These are phyloP conservation scores for Brettanomyces nanus DNA, from an alignment of 805 yeast species.

Conservation along the genomic window DNA sequence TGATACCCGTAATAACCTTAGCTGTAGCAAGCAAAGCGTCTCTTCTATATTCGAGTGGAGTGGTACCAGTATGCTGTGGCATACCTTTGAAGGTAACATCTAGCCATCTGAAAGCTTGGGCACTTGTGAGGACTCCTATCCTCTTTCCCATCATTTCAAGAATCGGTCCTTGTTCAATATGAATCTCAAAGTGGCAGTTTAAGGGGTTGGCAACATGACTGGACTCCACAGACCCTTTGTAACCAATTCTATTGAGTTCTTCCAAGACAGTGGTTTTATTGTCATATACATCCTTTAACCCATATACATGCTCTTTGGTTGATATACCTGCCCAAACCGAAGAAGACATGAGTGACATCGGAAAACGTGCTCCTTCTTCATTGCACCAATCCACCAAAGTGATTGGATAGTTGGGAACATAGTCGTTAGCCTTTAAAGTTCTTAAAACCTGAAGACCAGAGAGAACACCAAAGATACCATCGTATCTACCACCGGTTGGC, in stretches of 20 bases:
- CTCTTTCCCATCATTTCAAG: constrained; percentile 45
- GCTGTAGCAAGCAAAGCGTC: constrained; percentile 55
- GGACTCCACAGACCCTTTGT: constrained; percentile 42
- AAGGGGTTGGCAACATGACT: constrained; percentile 42
- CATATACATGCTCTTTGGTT: constrained; percentile 38
- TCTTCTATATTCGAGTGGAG: constrained; percentile 50
- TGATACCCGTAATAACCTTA: constrained; percentile 44
- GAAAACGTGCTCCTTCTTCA: constrained; percentile 72
- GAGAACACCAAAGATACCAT: constrained; percentile 61
- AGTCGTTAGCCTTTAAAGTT: constrained; percentile 50
- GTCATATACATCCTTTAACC: constrained; percentile 45
- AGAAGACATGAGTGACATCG: constrained; percentile 55
- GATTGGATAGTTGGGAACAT: constrained; percentile 55
- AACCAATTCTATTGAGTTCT: constrained; percentile 53
- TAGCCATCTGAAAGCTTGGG: constrained; percentile 58
- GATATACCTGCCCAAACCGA: constrained; percentile 55
- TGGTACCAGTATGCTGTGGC: constrained; percentile 67
- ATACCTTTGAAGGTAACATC: constrained; percentile 46
- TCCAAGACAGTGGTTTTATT: constrained; percentile 37
- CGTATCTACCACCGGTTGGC: constrained; percentile 70
- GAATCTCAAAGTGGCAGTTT: constrained; percentile 64
- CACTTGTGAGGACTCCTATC: constrained; percentile 59
- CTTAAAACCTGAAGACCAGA: constrained; percentile 58
- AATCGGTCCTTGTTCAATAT: constrained; percentile 70
- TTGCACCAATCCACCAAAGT: constrained; percentile 63